Evolutionary conservation across 306 rosid genomes (phyloP), one percentile per base, ranked within the genome.

Genomic region (Cotoneaster glaucophyllus): DNA sequence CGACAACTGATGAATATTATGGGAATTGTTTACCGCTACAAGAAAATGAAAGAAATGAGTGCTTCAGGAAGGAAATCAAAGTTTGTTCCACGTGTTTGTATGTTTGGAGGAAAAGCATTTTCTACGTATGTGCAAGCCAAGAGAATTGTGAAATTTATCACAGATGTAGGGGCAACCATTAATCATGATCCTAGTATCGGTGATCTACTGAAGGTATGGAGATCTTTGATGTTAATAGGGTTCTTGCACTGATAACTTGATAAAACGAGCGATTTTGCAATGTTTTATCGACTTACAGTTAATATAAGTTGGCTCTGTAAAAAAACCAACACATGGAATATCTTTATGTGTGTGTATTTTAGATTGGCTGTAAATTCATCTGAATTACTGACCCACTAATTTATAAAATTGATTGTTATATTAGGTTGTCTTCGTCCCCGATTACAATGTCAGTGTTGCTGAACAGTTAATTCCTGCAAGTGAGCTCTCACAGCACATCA

Each of bases 21-120:
- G 22, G 99, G 99, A 77, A 95, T 95, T 72, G 97, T 92, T 81
- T 89, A 92, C 79, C 96, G 99, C 64, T 95, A 95, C 92, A 95
- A 95, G 90, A 82, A 85, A 85, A 95, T 95, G 97, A 95, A 90
- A 87, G 99, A 95, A 89, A 88, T 92, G 97, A 92, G 79, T 80
- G 87, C 86, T 59, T 73, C 64, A 24, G 93, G 89, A 83, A 92
- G 93, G 84, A 78, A 85, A 73, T 84, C 34, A 79, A 85, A 77
- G 65, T 92, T 81, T 88, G 92, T 92, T 88, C 99, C 99, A 43
- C 87, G 99, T 79, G 99, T 95, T 71, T 95, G 99, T 81, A 89
- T 95, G 77, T 92, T 95, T 74, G 99, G 99, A 69, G 99, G 99
- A 24, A 95, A 95, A 78, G 99, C 99, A 63, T 95, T 95, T 81